Conservation (phyloP, 345 rosid genomes). For the Balakata baccata region DNA sequence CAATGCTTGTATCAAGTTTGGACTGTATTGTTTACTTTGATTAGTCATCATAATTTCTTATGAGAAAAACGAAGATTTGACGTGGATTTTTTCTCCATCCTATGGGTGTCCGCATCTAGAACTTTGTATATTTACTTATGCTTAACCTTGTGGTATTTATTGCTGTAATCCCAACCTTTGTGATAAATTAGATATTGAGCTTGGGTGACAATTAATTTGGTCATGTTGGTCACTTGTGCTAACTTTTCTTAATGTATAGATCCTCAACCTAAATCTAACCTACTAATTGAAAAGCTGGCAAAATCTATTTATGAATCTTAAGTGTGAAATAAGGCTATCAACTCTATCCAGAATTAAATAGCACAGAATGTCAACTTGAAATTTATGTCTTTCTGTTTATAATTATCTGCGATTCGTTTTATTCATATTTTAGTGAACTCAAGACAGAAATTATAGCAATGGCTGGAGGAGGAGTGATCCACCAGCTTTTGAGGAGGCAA, state of each 20-base stretch:
- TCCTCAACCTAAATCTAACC: neutral
- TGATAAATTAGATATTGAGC: neutral
- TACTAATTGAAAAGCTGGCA: neutral
- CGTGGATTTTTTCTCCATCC: neutral
- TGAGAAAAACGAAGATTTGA: neutral
- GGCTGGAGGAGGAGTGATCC: slow-evolving; percentile 87
- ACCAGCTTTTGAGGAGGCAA: slow-evolving; percentile 81
- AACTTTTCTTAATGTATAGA: neutral
- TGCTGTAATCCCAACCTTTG: neutral
- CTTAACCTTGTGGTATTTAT: neutral
- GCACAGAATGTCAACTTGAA: neutral
- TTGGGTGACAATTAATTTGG: neutral
- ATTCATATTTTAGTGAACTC: slow-evolving; percentile 27
- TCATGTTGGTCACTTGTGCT: neutral
- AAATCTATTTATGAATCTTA: neutral
- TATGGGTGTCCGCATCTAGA: neutral
- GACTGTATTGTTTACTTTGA: neutral
- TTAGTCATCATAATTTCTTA: neutral
- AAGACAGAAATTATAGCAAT: slow-evolving; percentile 48
- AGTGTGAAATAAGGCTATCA: neutral
- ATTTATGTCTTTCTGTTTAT: neutral
- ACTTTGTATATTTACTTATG: neutral
- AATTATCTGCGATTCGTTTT: slow-evolving; percentile 1
- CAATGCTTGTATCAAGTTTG: neutral
- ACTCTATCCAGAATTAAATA: neutral